phyloP scores from a whole-genome alignment of 305 asterid species.

The Fraxinus ornus region DNA sequence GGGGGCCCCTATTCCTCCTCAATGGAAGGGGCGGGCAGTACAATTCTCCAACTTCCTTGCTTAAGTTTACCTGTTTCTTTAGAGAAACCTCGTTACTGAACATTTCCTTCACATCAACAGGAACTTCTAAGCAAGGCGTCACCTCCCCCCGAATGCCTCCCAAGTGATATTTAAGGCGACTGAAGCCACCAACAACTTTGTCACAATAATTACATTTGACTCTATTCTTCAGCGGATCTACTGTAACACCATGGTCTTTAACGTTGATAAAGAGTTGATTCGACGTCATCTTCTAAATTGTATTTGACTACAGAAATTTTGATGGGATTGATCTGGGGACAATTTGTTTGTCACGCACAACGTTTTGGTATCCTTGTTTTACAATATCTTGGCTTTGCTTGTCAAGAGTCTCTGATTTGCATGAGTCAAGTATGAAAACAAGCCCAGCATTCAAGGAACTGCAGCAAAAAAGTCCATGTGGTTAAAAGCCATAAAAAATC shows the following conservation, averaged over 20 bases:
- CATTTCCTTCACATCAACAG: conserved; percentile 16
- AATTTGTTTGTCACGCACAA: neutral
- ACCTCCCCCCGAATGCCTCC: conserved; percentile 34
- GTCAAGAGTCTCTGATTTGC: neutral
- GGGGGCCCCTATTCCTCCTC: conserved; percentile 27
- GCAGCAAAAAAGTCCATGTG: neutral
- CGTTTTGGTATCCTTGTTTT: neutral
- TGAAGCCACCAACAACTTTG: conserved; percentile 26
- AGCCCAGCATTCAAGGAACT: neutral
- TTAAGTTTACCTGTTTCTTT: conserved; percentile 20
- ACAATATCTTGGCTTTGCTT: neutral
- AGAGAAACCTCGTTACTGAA: conserved; percentile 24
- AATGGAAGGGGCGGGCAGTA: conserved; percentile 24
- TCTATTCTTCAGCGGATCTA: conserved; percentile 27
- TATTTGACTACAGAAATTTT: neutral
- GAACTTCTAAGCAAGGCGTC: conserved; percentile 21
- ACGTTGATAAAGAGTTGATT: neutral
- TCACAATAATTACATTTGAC: conserved; percentile 30
- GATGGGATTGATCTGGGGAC: neutral
- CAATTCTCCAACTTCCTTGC: conserved; percentile 21
- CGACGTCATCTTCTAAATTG: neutral
- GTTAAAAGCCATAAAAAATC: neutral
- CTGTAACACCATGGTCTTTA: conserved; percentile 23
- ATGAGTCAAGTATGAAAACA: neutral
- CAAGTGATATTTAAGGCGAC: conserved; percentile 27